A percentile compares a stretch with the other conserved stretches of the same genome.
These are phyloP conservation scores for Stemphylium vesicarium DNA, from an alignment of 2,329 filamentous ascomycete species.

Conservation along the genomic window DNA sequence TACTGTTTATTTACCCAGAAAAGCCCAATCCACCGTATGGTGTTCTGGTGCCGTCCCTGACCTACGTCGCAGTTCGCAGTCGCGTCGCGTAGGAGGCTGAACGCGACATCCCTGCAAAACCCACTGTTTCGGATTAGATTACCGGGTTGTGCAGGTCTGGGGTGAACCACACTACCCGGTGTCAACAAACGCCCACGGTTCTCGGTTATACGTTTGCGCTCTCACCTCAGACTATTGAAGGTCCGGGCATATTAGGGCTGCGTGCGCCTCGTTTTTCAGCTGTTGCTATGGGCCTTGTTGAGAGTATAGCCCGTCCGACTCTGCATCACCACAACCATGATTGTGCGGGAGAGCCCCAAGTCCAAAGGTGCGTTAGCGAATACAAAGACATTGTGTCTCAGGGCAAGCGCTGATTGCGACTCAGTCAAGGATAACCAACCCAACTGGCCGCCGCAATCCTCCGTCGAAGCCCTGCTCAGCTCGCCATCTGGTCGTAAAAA, in stretches of 20 bases:
- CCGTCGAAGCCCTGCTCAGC: slow-evolving; percentile 66
- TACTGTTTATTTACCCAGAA: too few relatives aligned
- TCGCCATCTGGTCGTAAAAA: slow-evolving; percentile 81
- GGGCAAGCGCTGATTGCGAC: slow-evolving; percentile 20
- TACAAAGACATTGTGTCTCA: background rate
- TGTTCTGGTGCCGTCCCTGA: background rate
- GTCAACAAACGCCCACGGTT: slow-evolving; percentile 24
- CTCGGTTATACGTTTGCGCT: slow-evolving; percentile 5
- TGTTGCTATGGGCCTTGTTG: slow-evolving; percentile 39
- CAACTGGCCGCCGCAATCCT: slow-evolving; percentile 68
- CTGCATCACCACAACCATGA: slow-evolving; percentile 46
- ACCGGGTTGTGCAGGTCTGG: slow-evolving; percentile 3
- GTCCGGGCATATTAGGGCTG: background rate
- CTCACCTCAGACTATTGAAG: background rate
- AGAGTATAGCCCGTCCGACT: slow-evolving; percentile 11
- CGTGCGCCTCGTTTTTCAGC: slow-evolving; percentile 10
- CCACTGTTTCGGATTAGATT: slow-evolving; percentile 36
- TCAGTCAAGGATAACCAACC: slow-evolving; percentile 49
- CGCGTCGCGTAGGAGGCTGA: slow-evolving; percentile 18
- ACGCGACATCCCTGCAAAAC: slow-evolving; percentile 37
- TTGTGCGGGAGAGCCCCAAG: slow-evolving; percentile 57
- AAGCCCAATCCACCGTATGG: too few relatives aligned
- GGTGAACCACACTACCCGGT: slow-evolving; percentile 29
- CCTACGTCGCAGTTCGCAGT: background rate
- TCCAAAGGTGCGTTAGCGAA: slow-evolving; percentile 44